Evolutionary conservation across 108 stramenopile species (phyloP).

Genomic region (Nitzschia palea): DNA sequence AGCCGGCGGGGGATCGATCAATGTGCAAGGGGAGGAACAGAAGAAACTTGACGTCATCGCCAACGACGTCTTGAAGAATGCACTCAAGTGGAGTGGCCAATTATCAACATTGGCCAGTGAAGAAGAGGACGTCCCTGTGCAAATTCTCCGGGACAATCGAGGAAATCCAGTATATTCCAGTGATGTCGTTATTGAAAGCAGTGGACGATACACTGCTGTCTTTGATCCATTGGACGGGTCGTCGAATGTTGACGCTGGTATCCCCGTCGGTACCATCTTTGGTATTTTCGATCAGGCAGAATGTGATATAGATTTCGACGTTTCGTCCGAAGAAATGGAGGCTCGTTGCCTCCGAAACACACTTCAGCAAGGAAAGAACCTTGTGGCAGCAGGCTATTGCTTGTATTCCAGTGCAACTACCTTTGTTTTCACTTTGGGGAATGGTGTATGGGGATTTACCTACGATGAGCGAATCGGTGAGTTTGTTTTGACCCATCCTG

Average conservation of each 20-base stretch:
- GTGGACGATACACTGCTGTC: conserved; percentile 60
- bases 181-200: conserved; percentile 31
- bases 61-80: conserved; percentile 88
- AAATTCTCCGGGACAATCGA: conserved; percentile 1
- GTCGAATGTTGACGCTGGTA: conserved; percentile 91
- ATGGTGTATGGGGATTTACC: conserved; percentile 86
- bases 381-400: conserved; percentile 88
- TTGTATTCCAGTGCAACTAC: conserved; percentile 90
- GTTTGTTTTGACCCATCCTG: conserved; percentile 85
- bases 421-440: conserved; percentile 82
- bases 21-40: conserved; percentile 75
- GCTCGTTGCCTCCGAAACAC: conserved; percentile 55
- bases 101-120: conserved; percentile 49
- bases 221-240: conserved; percentile 96
- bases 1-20: conserved; percentile 55
- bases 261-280: conserved; percentile 92
- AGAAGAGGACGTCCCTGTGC: conserved; percentile 68
- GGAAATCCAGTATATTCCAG: conserved; percentile 20
- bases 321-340: conserved; percentile 20
- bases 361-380: conserved; percentile 83
- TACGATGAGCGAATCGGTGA: conserved; percentile 88
- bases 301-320: conserved; percentile 43
- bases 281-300: conserved; percentile 73
- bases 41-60: conserved; percentile 93
- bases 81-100: conserved; percentile 69